Evolutionary conservation across 768 basidiomycete species (phyloP), one percentile per base, ranked within the genome.

Genomic region (Lactifluus piperatus): DNA sequence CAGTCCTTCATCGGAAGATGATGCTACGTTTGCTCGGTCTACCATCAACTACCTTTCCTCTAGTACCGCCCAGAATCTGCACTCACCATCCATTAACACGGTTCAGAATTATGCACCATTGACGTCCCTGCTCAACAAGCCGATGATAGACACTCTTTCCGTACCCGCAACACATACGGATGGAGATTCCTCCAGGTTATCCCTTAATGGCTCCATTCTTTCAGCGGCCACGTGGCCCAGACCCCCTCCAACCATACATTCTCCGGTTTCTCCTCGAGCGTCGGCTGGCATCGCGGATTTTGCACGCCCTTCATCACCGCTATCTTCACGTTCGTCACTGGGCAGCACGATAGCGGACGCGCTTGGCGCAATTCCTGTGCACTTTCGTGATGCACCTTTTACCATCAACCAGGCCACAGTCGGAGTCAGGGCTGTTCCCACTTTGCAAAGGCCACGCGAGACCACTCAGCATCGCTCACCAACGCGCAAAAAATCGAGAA

Each of bases 321-420:
- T 48, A 20, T 63, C 52, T 22, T 43, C 37, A n/a, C 55, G 49
- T 43, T 54, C 56, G 32, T 57, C 47, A 30, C n/a, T 62, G 1
- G 45, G 52, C 5, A 56, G 60, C 30, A 53, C 63, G 32, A 61
- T 63, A 47, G 37, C 55, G 22, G 58, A 63, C 51, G 58, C 58
- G 10, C 58, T 55, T 22, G 54, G 53, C 1, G 62, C 58, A 29
- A 60, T 61, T 27, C 62, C 62, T 43, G 4, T 18, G 1, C 50
- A 60, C 47, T 24, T 63, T 11, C 58, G 54, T 22, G 62, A 61
- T 18, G 13, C 50, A 13, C 58, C 62, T 48, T 60, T 63, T 32
- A 41, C 30, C 10, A 48, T 32, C n/a, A 39, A 51, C 29, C 30
- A 22, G 5, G 30, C 6, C 30, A n/a, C n/a, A n/a, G n/a, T 45